Evolutionary conservation across 139 green algal genomes (phyloP), one percentile per base, ranked within the genome.

Genomic region (Picochlorum sp.): DNA sequence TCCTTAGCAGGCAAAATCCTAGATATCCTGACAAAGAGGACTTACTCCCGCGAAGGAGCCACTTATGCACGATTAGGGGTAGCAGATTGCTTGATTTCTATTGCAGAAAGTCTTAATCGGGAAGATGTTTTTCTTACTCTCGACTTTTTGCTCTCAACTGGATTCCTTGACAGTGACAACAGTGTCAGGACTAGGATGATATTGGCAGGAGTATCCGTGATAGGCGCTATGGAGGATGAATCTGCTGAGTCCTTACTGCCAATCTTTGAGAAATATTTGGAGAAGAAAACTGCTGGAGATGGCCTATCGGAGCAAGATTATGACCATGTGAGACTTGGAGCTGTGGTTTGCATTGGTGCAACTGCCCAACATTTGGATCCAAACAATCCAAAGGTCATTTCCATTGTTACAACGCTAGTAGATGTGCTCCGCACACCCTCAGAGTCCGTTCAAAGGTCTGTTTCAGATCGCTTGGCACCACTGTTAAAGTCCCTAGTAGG

Each of bases 301-400:
- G 75, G 36, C n/a, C 35, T 69, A 30, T 65, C 81, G 24, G 84
- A 92, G 69, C 63, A 55, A 0, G 37, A 55, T 2, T 93, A 91
- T 43, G 91, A 97, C 64, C 63, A 83, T 26, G 80, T 98, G 37
- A 71, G 89, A 3, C 79, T 91, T 63, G 91, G 91, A 3, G 86
- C 87, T 22, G 85, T 96, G 25, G 78, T 97, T 43, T 88, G 95
- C 47, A 76, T 98, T 69, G 92, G 87, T 31, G 90, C 85, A 7
- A 72, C 96, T 7, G 91, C 88, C 0, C 73, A 80, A 50, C 91
- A 98, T 65, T 45, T 83, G 56, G 56, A 72, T 7, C 59, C 71
- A 6, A 53, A 64, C 13, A 81, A 86, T 59, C 51, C 75, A 39
- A 89, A 91, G 69, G 71, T 84, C 20, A 37, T 49, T 7, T 41